phyloP scores from a whole-genome alignment of 371 early-diverging fungal species.

The Basidiobolus heterosporus region DNA sequence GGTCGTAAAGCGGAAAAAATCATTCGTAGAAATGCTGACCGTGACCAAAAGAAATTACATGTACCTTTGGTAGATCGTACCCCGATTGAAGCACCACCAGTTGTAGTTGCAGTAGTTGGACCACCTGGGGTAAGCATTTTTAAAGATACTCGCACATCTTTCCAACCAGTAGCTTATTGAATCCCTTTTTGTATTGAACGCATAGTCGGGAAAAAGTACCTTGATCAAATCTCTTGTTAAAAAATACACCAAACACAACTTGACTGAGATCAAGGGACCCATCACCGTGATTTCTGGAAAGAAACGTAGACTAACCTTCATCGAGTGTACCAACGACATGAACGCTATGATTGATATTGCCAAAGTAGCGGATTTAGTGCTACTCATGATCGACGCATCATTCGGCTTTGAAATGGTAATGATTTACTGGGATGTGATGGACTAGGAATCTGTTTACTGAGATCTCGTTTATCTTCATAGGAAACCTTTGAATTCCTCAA shows the following conservation, averaged over 20 bases:
- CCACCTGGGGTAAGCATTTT: constrained; percentile 63
- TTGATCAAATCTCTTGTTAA: constrained; percentile 89
- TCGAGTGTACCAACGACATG: constrained; percentile 91
- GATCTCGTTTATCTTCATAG: constrained; percentile 13
- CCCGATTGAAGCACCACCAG: constrained; percentile 78
- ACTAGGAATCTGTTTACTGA: background rate
- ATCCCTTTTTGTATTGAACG: background rate
- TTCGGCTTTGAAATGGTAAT: constrained; percentile 94
- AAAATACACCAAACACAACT: constrained; percentile 81
- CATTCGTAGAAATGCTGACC: constrained; percentile 69
- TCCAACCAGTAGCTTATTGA: background rate
- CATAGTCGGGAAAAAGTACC: constrained; percentile 82
- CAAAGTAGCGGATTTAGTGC: constrained; percentile 93
- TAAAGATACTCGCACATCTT: background rate
- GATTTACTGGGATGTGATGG: background rate
- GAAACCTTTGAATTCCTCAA: constrained; percentile 98
- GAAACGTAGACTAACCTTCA: constrained; percentile 86
- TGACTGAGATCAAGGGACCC: constrained; percentile 84
- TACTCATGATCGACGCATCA: constrained; percentile 89
- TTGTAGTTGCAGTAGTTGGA: constrained; percentile 88
- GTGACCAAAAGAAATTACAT: constrained; percentile 81
- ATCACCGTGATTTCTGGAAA: constrained; percentile 92
- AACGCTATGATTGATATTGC: constrained; percentile 94
- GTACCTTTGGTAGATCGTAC: constrained; percentile 91
- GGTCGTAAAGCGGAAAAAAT: constrained; percentile 58